phyloP scores from a whole-genome alignment of 2,329 filamentous ascomycete genomes.

The Delphinella strobiligena region DNA sequence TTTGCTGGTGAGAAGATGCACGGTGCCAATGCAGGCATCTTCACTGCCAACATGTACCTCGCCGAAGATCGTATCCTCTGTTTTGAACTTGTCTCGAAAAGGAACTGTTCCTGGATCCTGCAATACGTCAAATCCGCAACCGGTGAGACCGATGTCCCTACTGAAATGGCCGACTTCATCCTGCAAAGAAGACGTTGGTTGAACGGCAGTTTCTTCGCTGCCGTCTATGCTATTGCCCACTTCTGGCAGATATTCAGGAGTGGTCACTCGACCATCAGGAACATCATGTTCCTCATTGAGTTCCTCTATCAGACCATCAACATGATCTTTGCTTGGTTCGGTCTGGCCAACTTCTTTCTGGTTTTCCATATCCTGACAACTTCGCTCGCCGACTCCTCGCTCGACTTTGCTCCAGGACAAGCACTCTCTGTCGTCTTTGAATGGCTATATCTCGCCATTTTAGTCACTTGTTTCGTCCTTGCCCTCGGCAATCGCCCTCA shows the following conservation, averaged over 20 bases:
- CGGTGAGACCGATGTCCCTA: slow-evolving; percentile 93
- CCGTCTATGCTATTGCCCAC: slow-evolving; percentile 87
- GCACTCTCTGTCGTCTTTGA: slow-evolving; percentile 84
- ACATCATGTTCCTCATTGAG: slow-evolving; percentile 82
- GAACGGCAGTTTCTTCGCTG: slow-evolving; percentile 96
- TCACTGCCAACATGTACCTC: slow-evolving; percentile 98
- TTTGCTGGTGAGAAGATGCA: slow-evolving; percentile 96
- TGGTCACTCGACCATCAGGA: slow-evolving; percentile 75
- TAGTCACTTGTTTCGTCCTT: slow-evolving; percentile 90
- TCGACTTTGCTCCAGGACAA: slow-evolving; percentile 66
- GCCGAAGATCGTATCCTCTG: slow-evolving; percentile 98
- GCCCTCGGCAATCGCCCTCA: slow-evolving; percentile 89
- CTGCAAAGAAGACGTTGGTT: slow-evolving; percentile 93
- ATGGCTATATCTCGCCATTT: slow-evolving; percentile 85
- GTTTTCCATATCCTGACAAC: slow-evolving; percentile 94
- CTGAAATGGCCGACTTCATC: slow-evolving; percentile 87
- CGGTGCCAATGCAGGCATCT: slow-evolving; percentile 83
- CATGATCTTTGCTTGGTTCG: slow-evolving; percentile 99
- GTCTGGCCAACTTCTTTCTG: slow-evolving; percentile 96
- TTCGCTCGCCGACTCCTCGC: slow-evolving; percentile 56
- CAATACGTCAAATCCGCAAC: slow-evolving; percentile 97
- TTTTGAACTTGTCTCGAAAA: slow-evolving; percentile 94
- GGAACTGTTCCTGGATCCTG: slow-evolving; percentile 93
- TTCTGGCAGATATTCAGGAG: slow-evolving; percentile 95
- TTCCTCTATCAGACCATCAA: slow-evolving; percentile 90